Base-by-base conservation (phyloP, 176 grass and related monocot species). In the Zizania latifolia region DNA sequence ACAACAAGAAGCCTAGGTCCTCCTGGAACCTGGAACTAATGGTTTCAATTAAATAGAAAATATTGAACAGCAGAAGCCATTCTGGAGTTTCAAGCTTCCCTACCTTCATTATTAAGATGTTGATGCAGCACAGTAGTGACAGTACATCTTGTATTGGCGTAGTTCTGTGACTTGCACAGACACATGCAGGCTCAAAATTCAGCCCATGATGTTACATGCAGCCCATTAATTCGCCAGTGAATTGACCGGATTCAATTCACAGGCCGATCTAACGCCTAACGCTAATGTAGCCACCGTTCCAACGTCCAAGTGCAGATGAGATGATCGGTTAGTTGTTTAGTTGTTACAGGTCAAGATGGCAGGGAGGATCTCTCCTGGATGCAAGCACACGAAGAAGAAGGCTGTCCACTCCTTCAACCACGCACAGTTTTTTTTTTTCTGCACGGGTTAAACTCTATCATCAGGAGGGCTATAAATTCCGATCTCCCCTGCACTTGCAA, bases 351-450 rank as follows among this genome's bases (percentile, higher is more conserved):
- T 59, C 35, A 80, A 60, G 40, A 43, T 35, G 15, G 4, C 30
- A 32, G 34, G 35, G 15, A 39, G 22, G 27, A 35, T 50, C 27
- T 10, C 28, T 15, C 65, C 54, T 80, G 65, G 36, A 80, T 80
- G 27, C 26, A 60, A 71, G 78, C 29, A 0, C 19, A n/a, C 66
- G 78, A 34, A 55, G 66, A 71, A 39, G 51, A 45, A 70, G 65
- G 78, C 1, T 19, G 39, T 31, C 66, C 66, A 37, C 78, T 60
- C 31, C 31, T 35, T 10, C 3, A 34, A 19, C 41, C 6, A 24
- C 29, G 29, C n/a, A 17, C 48, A 10, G 40, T 44, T 45, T 56
- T 58, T 45, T 22, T n/a, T n/a, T n/a, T n/a, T n/a, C n/a, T 34
- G 36, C 65, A 58, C 65, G 27, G 56, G 77, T 15, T 60, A 7